Conservation (phyloP, 164 flowering plant species). For the Hamamelis virginiana region DNA sequence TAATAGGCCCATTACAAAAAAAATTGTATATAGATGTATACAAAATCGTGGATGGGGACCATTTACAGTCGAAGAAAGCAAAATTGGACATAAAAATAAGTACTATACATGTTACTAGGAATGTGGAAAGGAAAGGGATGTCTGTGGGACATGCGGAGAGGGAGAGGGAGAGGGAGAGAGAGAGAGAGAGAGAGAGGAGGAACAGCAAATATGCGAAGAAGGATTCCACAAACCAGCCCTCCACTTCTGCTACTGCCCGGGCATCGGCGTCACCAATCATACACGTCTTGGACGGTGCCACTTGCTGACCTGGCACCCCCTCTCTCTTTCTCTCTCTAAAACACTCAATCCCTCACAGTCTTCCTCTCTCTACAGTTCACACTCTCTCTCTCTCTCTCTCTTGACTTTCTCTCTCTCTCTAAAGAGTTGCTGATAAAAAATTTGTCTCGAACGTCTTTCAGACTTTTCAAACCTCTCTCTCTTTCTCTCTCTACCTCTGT, state of each 20-base stretch:
- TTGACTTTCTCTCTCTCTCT: constrained; percentile 6
- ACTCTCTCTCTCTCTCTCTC: constrained; percentile 14
- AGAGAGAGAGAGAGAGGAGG: no score
- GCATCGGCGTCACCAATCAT: background rate
- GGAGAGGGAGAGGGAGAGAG: no score
- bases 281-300: background rate
- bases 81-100: no score
- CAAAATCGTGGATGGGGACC: no score
- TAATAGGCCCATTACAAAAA: no score
- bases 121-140: no score
- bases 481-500: constrained; percentile 17
- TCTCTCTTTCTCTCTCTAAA: background rate
- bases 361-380: background rate
- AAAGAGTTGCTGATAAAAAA: constrained; percentile 15
- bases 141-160: no score
- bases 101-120: background rate
- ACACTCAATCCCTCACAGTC: background rate
- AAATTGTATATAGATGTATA: no score
- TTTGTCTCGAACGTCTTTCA: constrained; percentile 23
- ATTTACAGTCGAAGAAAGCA: no score
- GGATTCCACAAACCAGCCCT: background rate
- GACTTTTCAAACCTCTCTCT: constrained; percentile 19
- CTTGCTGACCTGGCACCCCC: background rate
- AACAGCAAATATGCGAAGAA: no score
- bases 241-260: background rate